phyloP scores from a whole-genome alignment of 768 basidiomycete genomes.

The Suillus discolor region DNA sequence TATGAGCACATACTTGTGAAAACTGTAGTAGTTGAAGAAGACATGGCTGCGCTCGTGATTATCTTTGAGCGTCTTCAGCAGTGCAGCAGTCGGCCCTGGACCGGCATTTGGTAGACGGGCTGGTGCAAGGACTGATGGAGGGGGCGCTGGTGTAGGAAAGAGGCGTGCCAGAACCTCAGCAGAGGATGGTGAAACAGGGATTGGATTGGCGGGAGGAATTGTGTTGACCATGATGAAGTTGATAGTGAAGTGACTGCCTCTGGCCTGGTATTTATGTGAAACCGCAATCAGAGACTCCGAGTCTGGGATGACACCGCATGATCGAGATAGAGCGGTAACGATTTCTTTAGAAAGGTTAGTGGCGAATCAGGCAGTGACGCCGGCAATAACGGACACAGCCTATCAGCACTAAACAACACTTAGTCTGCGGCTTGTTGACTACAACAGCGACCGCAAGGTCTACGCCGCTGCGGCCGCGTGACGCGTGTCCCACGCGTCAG shows the following conservation, averaged over 20 bases:
- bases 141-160: slow-evolving; percentile 33
- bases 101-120: slow-evolving; percentile 36
- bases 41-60: slow-evolving; percentile 57
- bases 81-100: slow-evolving; percentile 39
- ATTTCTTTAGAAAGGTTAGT: not conserved
- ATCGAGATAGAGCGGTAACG: not conserved
- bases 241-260: not conserved
- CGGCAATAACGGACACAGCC: not conserved
- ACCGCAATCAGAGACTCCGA: not conserved
- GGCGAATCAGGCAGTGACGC: not conserved
- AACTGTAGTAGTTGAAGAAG: slow-evolving; percentile 48
- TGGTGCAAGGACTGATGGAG: slow-evolving; percentile 37
- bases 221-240: slow-evolving; percentile 6
- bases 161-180: slow-evolving; percentile 27
- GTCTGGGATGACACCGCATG: not conserved
- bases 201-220: slow-evolving; percentile 2
- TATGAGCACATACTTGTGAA: slow-evolving; percentile 31
- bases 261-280: not conserved
- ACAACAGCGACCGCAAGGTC: not conserved
- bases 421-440: slow-evolving; percentile 1
- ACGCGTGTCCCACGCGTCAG: not conserved
- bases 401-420: not conserved
- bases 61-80: slow-evolving; percentile 45
- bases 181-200: slow-evolving; percentile 23
- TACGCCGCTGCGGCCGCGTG: not conserved